These are phyloP conservation scores for Scutellaria minor DNA, from an alignment of 257 asterid genomes.

Conservation along the genomic window DNA sequence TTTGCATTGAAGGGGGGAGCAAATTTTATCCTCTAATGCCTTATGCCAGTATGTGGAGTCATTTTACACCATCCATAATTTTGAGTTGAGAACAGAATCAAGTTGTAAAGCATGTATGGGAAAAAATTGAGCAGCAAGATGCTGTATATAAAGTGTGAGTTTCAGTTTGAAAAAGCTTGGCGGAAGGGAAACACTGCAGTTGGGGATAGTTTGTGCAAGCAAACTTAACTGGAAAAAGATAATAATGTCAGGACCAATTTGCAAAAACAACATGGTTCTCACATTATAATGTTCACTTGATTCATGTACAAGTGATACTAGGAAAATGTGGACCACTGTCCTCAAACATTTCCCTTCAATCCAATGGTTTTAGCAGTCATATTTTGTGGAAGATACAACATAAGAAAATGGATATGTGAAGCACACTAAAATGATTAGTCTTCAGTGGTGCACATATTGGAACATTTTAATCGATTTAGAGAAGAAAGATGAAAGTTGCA, in stretches of 20 bases:
- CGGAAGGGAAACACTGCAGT: not conserved
- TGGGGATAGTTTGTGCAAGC: not conserved
- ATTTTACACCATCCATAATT: not conserved
- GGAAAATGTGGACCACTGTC: not conserved
- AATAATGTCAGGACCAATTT: not conserved
- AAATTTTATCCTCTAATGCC: not conserved
- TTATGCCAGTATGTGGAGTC: not conserved
- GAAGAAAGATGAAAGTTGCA: slow-evolving; percentile 25
- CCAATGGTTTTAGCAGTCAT: not conserved
- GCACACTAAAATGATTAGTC: not conserved
- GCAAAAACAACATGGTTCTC: not conserved
- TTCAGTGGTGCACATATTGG: not conserved
- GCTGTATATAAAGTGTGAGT: not conserved
- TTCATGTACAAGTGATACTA: not conserved
- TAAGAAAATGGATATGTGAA: not conserved
- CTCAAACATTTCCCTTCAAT: not conserved
- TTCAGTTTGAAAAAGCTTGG: not conserved
- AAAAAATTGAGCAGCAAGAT: not conserved
- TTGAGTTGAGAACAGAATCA: not conserved
- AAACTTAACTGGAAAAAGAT: not conserved
- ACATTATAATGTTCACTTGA: no score
- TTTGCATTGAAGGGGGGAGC: not conserved
- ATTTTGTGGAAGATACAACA: not conserved
- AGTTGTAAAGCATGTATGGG: not conserved
- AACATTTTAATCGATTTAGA: not conserved